phyloP scores from a whole-genome alignment of 306 rosid species.

The Begonia masoniana region DNA sequence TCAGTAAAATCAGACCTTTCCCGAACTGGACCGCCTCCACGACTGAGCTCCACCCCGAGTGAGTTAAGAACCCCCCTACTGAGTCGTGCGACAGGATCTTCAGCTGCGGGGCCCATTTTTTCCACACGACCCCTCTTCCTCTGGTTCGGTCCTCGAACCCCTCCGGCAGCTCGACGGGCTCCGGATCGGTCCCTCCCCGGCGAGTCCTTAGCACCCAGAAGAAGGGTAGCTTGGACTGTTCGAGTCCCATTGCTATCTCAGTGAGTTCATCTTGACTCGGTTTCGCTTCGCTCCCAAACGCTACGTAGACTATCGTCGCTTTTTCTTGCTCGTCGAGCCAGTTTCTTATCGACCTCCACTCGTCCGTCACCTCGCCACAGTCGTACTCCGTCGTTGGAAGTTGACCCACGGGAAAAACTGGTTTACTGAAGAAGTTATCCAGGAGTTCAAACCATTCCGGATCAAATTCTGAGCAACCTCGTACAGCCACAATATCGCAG shows the following conservation, averaged over 20 bases:
- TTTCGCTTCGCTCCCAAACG: slow-evolving; percentile 17
- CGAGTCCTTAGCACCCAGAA: slow-evolving; percentile 9
- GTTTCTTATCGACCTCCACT: slow-evolving; percentile 11
- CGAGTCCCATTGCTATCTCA: slow-evolving; percentile 22
- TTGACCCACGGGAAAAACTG: slow-evolving; percentile 24
- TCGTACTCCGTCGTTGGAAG: slow-evolving; percentile 11
- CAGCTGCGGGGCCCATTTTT: slow-evolving; percentile 17
- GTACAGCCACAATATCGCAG: slow-evolving; percentile 9
- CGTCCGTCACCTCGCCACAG: background rate
- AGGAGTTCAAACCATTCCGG: slow-evolving; percentile 10
- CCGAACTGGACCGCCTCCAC: slow-evolving; percentile 10
- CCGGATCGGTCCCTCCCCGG: background rate
- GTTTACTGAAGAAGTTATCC: background rate
- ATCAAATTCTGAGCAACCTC: slow-evolving; percentile 23
- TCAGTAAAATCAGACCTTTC: slow-evolving; percentile 12
- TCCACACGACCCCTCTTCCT: slow-evolving; percentile 10
- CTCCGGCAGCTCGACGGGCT: background rate
- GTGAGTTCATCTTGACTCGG: slow-evolving; percentile 12
- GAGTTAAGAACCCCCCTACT: slow-evolving; percentile 21
- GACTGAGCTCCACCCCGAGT: slow-evolving; percentile 24
- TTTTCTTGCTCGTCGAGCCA: slow-evolving; percentile 20
- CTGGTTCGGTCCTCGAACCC: slow-evolving; percentile 4
- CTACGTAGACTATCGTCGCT: slow-evolving; percentile 17
- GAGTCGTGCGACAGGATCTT: slow-evolving; percentile 14
- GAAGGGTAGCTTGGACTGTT: slow-evolving; percentile 11